A percentile compares a stretch with the other conserved stretches of the same genome.
These are phyloP conservation scores for Priceomyces carsonii DNA, from an alignment of 805 yeast species.

Conservation along the genomic window DNA sequence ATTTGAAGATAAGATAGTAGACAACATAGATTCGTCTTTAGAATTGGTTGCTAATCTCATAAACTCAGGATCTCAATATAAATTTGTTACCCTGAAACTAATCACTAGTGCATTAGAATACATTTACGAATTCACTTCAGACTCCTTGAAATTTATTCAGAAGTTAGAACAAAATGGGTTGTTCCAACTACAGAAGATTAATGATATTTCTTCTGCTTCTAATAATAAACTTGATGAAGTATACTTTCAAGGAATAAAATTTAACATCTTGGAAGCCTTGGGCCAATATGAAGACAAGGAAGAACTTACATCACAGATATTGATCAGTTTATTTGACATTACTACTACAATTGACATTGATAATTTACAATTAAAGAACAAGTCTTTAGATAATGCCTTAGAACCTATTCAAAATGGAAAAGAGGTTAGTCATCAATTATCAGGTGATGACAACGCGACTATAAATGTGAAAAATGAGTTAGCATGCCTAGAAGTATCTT, in stretches of 20 bases:
- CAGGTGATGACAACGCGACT: conserved; percentile 38
- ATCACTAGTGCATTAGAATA: conserved; percentile 57
- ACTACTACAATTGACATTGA: conserved; percentile 30
- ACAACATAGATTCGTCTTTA: conserved; percentile 39
- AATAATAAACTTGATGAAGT: conserved; percentile 30
- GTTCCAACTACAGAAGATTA: conserved; percentile 14
- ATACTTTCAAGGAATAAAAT: conserved; percentile 43
- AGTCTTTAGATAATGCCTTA: conserved; percentile 35
- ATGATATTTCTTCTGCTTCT: conserved; percentile 12
- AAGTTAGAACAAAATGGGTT: conserved; percentile 17
- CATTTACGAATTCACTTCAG: conserved; percentile 60
- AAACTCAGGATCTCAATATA: conserved; percentile 31
- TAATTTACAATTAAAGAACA: conserved; percentile 24
- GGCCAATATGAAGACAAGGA: conserved; percentile 19
- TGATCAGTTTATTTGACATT: conserved; percentile 21
- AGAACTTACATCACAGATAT: conserved; percentile 18
- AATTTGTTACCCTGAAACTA: conserved; percentile 42
- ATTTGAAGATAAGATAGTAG: conserved; percentile 47
- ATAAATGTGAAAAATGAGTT: conserved; percentile 50
- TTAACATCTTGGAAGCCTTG: conserved; percentile 40
- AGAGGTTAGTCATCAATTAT: conserved; percentile 24
- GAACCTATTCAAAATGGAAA: conserved; percentile 26
- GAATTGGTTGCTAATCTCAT: conserved; percentile 38
- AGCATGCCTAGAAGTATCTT: conserved; percentile 64
- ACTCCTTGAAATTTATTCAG: conserved; percentile 54